phyloP scores from a whole-genome alignment of 2,329 filamentous ascomycete species.

The Colletotrichum sp. region DNA sequence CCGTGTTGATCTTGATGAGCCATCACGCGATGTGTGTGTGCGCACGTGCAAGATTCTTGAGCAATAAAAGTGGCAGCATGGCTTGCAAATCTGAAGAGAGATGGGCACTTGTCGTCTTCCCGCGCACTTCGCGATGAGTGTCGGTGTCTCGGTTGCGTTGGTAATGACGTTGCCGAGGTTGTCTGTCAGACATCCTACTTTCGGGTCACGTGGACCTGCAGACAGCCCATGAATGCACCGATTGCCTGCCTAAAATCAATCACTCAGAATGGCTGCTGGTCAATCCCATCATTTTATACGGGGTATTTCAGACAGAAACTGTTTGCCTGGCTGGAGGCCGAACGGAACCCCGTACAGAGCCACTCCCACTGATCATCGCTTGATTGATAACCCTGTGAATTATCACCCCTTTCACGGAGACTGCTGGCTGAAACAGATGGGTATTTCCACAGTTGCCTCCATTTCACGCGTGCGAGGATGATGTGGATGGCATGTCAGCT shows the following conservation, averaged over 20 bases:
- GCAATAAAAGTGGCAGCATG: neutral
- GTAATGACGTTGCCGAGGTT: neutral
- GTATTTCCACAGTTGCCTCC: neutral
- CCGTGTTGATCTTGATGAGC: neutral
- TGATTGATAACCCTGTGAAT: neutral
- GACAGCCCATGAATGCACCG: neutral
- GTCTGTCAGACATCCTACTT: neutral
- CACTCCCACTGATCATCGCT: neutral
- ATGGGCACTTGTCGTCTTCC: neutral
- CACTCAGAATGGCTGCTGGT: neutral
- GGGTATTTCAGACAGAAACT: neutral
- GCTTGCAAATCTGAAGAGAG: neutral
- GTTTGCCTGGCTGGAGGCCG: neutral
- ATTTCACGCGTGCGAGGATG: neutral
- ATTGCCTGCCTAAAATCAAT: neutral
- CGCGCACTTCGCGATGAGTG: neutral
- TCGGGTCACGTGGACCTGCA: neutral
- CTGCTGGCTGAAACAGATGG: neutral
- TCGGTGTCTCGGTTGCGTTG: neutral
- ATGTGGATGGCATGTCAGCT: neutral
- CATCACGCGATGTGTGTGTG: neutral
- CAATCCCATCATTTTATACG: neutral
- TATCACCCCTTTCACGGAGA: neutral
- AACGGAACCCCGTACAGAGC: neutral
- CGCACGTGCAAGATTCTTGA: neutral